A percentile compares a stretch with the other conserved stretches of the same genome.
These are phyloP conservation scores for Casuarina cunninghamiana DNA, from an alignment of 306 rosid genomes.

Conservation along the genomic window DNA sequence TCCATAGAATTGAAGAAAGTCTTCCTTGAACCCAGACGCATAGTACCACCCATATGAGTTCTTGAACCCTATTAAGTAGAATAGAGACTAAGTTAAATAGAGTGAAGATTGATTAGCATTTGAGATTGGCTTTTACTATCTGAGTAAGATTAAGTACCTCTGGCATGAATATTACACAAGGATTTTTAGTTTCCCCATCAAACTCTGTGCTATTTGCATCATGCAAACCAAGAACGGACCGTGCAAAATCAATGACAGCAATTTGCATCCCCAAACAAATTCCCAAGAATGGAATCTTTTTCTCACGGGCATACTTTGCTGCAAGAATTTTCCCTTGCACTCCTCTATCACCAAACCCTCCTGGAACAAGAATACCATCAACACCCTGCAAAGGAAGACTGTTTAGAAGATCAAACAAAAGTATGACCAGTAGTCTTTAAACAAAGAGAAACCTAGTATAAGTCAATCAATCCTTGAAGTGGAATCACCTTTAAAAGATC, in stretches of 20 bases:
- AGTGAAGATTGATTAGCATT: conserved; percentile 8
- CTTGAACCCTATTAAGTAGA: conserved; percentile 68
- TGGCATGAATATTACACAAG: conserved; percentile 92
- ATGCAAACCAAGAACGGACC: conserved; percentile 70
- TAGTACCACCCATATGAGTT: conserved; percentile 98
- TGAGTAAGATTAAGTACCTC: conserved; percentile 49
- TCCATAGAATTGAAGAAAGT: conserved; percentile 67
- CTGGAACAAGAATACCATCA: conserved; percentile 87
- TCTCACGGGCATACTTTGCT: conserved; percentile 82
- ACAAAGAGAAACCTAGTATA: background rate
- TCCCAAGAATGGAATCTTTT: conserved; percentile 76
- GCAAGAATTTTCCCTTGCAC: conserved; percentile 93
- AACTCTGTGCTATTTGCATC: conserved; percentile 90
- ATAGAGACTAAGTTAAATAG: conserved; percentile 19
- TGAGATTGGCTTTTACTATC: background rate
- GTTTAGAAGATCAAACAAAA: conserved; percentile 20
- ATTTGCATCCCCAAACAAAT: conserved; percentile 94
- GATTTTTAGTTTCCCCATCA: conserved; percentile 66
- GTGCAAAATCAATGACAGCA: conserved; percentile 89
- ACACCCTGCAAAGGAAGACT: conserved; percentile 65
- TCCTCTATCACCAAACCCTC: conserved; percentile 97
- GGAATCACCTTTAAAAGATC: conserved; percentile 68
- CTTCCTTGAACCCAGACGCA: conserved; percentile 96
- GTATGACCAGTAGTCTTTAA: conserved; percentile 5
- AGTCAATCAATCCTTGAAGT: conserved; percentile 16